Evolutionary conservation across 1,284 basidiomycete species (phyloP).

Genomic region (Cutaneotrichosporon arboriforme): DNA sequence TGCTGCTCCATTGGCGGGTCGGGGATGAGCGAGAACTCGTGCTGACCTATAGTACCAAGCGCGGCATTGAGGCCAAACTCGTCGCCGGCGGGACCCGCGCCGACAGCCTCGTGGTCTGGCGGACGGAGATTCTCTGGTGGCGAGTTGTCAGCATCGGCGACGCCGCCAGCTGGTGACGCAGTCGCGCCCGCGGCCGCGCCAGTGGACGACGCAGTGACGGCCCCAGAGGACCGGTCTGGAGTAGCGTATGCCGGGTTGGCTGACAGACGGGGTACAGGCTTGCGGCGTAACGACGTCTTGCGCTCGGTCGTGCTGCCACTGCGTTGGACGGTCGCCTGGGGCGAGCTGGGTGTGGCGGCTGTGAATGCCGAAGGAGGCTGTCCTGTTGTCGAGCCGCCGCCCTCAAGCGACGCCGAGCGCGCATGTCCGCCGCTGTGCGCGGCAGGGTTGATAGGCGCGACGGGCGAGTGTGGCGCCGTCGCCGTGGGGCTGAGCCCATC

Average conservation of each 20-base stretch:
- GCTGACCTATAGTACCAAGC: neutral
- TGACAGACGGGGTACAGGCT: conserved; percentile 16
- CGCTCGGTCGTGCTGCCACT: conserved; percentile 4
- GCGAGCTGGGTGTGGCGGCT: neutral
- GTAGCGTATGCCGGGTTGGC: too few relatives aligned
- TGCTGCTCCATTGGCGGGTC: conserved; percentile 16
- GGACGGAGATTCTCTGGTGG: neutral
- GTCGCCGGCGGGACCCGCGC: conserved; percentile 1
- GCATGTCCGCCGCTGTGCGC: too few relatives aligned
- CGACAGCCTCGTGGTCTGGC: neutral
- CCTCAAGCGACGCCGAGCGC: too few relatives aligned
- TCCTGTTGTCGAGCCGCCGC: neutral
- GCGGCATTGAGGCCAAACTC: conserved; percentile 15
- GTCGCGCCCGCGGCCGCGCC: too few relatives aligned
- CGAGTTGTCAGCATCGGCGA: too few relatives aligned
- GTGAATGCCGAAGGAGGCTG: neutral
- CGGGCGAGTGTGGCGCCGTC: neutral
- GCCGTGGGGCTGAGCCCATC: neutral
- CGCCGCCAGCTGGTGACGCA: too few relatives aligned
- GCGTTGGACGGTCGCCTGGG: neutral
- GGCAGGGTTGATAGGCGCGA: neutral
- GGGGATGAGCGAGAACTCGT: conserved; percentile 14
- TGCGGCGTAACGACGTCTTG: conserved; percentile 17
- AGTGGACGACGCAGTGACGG: too few relatives aligned
- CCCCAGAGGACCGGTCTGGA: too few relatives aligned